These are phyloP conservation scores for Sequoia sempervirens DNA, from an alignment of 75 land plant genomes.

Conservation along the genomic window DNA sequence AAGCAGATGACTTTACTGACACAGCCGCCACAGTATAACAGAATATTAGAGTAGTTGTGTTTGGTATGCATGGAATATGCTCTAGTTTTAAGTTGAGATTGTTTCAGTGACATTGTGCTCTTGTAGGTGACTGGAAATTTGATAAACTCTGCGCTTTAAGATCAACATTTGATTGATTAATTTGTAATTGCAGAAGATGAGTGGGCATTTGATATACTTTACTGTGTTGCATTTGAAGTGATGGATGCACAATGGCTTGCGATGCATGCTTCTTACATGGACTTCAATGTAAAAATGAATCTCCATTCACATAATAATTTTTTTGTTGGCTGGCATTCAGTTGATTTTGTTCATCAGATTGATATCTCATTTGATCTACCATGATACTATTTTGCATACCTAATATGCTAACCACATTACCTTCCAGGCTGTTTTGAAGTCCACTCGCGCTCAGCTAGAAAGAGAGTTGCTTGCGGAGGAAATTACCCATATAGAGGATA, in stretches of 20 bases:
- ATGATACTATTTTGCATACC: neutral
- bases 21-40: neutral
- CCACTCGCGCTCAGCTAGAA: conserved; percentile 76
- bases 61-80: neutral
- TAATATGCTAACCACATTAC: neutral
- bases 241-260: conserved; percentile 81
- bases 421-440: conserved; percentile 58
- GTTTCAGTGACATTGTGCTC: neutral
- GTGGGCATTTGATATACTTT: conserved; percentile 75
- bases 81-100: neutral
- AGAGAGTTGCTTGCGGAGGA: conserved; percentile 72
- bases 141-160: neutral
- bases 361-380: neutral
- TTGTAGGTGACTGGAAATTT: neutral
- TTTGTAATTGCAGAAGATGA: conserved; percentile 48
- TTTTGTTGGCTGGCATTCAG: neutral
- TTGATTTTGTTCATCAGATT: neutral
- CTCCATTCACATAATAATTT: neutral
- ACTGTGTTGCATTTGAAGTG: conserved; percentile 66
- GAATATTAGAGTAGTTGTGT: neutral
- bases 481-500: conserved; percentile 67
- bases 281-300: conserved; percentile 52
- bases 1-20: neutral
- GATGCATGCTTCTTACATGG: conserved; percentile 76
- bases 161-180: neutral